Base-by-base conservation (phyloP, 345 rosid species). In the Hibiscus mutabilis region DNA sequence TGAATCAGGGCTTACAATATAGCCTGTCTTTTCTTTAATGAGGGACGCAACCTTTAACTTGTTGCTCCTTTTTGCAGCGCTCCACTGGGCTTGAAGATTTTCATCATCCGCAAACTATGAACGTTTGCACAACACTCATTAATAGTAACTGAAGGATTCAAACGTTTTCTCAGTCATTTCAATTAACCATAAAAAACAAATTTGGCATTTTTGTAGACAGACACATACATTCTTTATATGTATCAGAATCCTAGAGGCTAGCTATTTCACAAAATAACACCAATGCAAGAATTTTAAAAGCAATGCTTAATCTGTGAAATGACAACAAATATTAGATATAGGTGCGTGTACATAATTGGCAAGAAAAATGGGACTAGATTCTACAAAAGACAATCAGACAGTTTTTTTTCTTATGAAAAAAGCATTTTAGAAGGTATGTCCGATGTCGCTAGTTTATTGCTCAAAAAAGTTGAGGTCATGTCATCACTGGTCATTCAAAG, bases 81-180 rank as follows among this genome's bases (percentile, higher is more conserved):
- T 83, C 89, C 92, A 88, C 74, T 85, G 84, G n/a, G 72, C 69
- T 69, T 90, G 96, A 51, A 90, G 87, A 79, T 82, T 89, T 74
- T 86, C 85, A 76, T 86, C 79, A 70, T 86, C 96, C 31, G 88
- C 89, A 82, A 86, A 85, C 96, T 90, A 57, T 59, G 75, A 81
- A 71, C 27, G 73, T 44, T 60, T 68, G 57, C 69, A 80, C 9
- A n/a, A 60, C 16, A 68, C 67, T 49, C 63, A 79, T 71, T 53
- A 73, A n/a, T n/a, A n/a, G n/a, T n/a, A n/a, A 60, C 22, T 60
- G 37, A 35, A 46, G n/a, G 37, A 25, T 56, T 14, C 56, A 44
- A 24, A 42, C 15, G 37, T 24, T 13, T 58, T 44, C 24, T 44
- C 52, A 10, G 56, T 59, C 16, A 25, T 47, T 25, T 21, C 12